phyloP scores from a whole-genome alignment of 2,329 filamentous ascomycete species.

The Neopestalotiopsis rosae region DNA sequence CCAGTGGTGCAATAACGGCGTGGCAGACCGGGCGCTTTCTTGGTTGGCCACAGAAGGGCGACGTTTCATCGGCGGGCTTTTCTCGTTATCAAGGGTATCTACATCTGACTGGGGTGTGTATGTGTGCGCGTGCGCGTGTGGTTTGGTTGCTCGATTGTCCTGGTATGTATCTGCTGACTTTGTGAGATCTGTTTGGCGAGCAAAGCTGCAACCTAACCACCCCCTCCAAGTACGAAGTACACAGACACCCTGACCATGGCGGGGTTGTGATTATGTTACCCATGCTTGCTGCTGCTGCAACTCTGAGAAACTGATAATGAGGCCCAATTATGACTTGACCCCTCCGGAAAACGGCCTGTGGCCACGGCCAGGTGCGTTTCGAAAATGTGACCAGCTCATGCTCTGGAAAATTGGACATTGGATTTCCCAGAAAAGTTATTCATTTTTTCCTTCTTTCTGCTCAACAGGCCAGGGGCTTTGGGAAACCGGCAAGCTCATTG shows the following conservation, averaged over 20 bases:
- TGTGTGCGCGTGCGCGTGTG: no score
- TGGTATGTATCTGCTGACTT: not conserved
- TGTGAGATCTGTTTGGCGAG: not conserved
- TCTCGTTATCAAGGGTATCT: conserved; percentile 1
- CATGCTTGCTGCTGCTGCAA: not conserved
- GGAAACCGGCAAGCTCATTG: not conserved
- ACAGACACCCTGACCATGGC: not conserved
- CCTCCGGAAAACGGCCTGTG: not conserved
- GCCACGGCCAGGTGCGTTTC: not conserved
- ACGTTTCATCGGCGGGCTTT: not conserved
- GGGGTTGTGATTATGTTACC: not conserved
- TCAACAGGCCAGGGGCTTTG: not conserved
- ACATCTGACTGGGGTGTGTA: not conserved
- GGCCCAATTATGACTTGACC: no score
- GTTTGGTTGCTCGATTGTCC: not conserved
- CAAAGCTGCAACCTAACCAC: no score
- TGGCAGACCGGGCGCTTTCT: not conserved
- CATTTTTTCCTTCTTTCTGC: not conserved
- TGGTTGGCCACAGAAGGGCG: not conserved
- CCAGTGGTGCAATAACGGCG: not conserved
- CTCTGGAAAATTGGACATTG: not conserved
- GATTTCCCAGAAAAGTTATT: not conserved
- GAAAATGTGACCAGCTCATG: not conserved
- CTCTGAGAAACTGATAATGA: not conserved
- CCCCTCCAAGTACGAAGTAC: not conserved